Evolutionary conservation across 805 yeast species (phyloP).

Genomic region (Myxozyma neglecta): DNA sequence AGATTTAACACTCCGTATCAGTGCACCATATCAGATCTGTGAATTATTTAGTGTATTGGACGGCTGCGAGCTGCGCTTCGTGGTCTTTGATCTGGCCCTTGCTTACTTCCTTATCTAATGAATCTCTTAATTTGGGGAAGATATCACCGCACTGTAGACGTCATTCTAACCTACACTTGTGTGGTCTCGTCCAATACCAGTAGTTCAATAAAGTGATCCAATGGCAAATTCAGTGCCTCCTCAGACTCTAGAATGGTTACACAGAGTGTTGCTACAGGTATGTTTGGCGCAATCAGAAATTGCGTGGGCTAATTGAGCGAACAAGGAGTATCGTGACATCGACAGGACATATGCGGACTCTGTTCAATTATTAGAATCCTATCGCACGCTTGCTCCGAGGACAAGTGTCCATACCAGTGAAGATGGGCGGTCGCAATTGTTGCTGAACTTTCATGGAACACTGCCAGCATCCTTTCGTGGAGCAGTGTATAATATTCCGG

Average conservation of each 20-base stretch:
- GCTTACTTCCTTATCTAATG: too few species aligned
- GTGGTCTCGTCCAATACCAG: too few species aligned
- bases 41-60: too few species aligned
- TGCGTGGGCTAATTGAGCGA: neutral
- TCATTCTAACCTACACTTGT: too few species aligned
- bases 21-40: too few species aligned
- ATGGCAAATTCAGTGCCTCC: conserved; percentile 41
- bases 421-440: conserved; percentile 58
- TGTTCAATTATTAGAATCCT: conserved; percentile 52
- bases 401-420: conserved; percentile 60
- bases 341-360: conserved; percentile 56
- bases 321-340: conserved; percentile 27
- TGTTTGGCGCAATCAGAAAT: conserved; percentile 3
- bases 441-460: conserved; percentile 65
- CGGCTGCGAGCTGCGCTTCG: too few species aligned
- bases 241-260: conserved; percentile 58
- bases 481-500: conserved; percentile 49
- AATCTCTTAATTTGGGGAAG: too few species aligned
- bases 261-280: conserved; percentile 54
- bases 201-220: neutral
- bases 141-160: too few species aligned
- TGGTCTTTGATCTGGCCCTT: too few species aligned
- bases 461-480: conserved; percentile 43
- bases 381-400: conserved; percentile 60
- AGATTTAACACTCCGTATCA: too few species aligned